Conservation (phyloP, 2,329 filamentous ascomycete species). For the Stachybotrys chartarum region DNA sequence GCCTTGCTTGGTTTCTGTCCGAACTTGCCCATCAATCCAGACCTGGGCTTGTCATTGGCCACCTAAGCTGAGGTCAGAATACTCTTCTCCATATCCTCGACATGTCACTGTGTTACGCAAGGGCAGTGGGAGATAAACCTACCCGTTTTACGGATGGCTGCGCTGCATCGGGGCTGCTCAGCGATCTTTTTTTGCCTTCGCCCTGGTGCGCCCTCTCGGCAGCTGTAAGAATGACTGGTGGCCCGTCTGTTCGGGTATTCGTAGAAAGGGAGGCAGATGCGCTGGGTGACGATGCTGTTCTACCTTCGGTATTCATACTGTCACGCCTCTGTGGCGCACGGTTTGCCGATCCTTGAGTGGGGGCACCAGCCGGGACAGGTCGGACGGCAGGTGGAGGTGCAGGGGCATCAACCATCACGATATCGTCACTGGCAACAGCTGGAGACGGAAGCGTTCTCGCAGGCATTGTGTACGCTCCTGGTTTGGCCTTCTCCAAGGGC, state of each 20-base stretch:
- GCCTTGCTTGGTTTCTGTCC: conserved; percentile 19
- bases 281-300: neutral
- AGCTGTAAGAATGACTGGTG: conserved; percentile 33
- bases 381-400: neutral
- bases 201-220: conserved; percentile 7
- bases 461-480: conserved; percentile 11
- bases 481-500: conserved; percentile 29
- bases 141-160: conserved; percentile 33
- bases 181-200: conserved; percentile 34
- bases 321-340: neutral
- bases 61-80: conserved; percentile 21
- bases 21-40: conserved; percentile 29
- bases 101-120: neutral
- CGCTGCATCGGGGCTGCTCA: conserved; percentile 26
- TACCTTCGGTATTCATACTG: neutral
- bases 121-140: conserved; percentile 14
- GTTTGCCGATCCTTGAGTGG: neutral
- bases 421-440: conserved; percentile 7
- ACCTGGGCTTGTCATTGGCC: conserved; percentile 20
- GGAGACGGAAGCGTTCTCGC: neutral
- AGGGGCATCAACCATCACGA: conserved; percentile 11
- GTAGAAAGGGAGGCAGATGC: neutral
- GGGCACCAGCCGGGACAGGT: conserved; percentile 5
- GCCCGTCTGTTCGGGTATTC: conserved; percentile 18
- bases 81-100: neutral